Evolutionary conservation across 2,329 filamentous ascomycete species (phyloP).

Genomic region (Cyphellophora europaea): DNA sequence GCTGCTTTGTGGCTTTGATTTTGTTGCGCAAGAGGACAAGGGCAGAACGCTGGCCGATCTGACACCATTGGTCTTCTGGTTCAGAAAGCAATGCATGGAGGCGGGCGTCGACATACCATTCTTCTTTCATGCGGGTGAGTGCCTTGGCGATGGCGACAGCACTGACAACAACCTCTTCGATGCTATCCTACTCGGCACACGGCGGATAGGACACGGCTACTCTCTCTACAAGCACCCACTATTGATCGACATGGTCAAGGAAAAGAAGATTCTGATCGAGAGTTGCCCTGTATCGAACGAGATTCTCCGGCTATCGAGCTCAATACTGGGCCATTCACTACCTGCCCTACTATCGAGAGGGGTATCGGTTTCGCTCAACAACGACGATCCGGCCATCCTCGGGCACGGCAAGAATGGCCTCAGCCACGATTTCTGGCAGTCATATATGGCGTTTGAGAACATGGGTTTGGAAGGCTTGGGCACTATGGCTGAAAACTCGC

Average conservation of each 20-base stretch:
- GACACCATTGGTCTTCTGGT: slow-evolving; percentile 84
- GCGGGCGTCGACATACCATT: slow-evolving; percentile 78
- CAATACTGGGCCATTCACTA: slow-evolving; percentile 68
- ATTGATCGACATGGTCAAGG: slow-evolving; percentile 78
- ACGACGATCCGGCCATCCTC: slow-evolving; percentile 83
- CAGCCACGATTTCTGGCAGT: slow-evolving; percentile 92
- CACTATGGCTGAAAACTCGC: slow-evolving; percentile 82
- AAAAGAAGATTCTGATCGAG: slow-evolving; percentile 80
- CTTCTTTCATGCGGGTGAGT: slow-evolving; percentile 92
- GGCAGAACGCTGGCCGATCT: slow-evolving; percentile 69
- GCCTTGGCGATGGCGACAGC: slow-evolving; percentile 64
- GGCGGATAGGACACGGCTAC: slow-evolving; percentile 83
- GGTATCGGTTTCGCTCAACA: slow-evolving; percentile 73
- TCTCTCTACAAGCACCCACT: slow-evolving; percentile 86
- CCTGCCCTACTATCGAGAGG: slow-evolving; percentile 78
- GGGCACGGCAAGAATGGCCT: slow-evolving; percentile 74
- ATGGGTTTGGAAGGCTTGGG: slow-evolving; percentile 79
- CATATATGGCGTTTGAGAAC: slow-evolving; percentile 83
- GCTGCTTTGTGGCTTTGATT: slow-evolving; percentile 76
- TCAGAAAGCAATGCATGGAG: slow-evolving; percentile 72
- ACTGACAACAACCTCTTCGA: slow-evolving; percentile 84
- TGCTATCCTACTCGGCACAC: slow-evolving; percentile 73
- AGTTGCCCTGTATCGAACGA: slow-evolving; percentile 89
- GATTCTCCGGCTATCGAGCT: slow-evolving; percentile 67
- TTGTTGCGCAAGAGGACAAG: slow-evolving; percentile 78